A percentile compares a stretch with the other conserved stretches of the same genome.
Conservation (phyloP, 176 grass and related monocot species). For the Ampelocalamus luodianensis region DNA sequence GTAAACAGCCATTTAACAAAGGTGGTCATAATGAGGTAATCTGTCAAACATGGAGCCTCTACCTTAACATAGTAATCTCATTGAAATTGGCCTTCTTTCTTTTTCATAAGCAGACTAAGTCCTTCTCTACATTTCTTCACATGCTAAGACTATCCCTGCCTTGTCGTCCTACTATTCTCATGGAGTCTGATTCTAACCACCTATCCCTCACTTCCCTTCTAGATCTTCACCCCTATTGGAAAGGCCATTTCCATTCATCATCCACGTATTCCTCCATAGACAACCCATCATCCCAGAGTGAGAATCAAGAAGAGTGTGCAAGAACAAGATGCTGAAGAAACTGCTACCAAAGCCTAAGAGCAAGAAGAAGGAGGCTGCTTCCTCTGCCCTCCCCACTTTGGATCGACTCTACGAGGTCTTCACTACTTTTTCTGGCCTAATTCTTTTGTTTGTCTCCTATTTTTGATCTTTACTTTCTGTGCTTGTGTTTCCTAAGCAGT, state of each 20-base stretch:
- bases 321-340: constrained; percentile 57
- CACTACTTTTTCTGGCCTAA: neutral
- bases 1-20: neutral
- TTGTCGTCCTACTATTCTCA: constrained; percentile 33
- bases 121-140: constrained; percentile 1
- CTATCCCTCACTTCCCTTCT: constrained; percentile 14
- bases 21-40: neutral
- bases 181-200: neutral
- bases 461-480: neutral
- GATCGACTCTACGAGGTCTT: constrained; percentile 53
- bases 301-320: constrained; percentile 8
- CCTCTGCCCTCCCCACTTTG: constrained; percentile 57
- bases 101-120: constrained; percentile 25
- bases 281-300: constrained; percentile 13
- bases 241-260: constrained; percentile 12
- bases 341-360: constrained; percentile 50
- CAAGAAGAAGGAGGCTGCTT: constrained; percentile 59
- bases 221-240: neutral
- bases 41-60: constrained; percentile 3
- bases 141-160: neutral
- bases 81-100: constrained; percentile 10
- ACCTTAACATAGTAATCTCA: neutral
- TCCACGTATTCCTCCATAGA: constrained; percentile 5
- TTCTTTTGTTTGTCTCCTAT: neutral
- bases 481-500: neutral